Conservation (phyloP, 805 yeast genomes). For the Lipomyces kockii region DNA sequence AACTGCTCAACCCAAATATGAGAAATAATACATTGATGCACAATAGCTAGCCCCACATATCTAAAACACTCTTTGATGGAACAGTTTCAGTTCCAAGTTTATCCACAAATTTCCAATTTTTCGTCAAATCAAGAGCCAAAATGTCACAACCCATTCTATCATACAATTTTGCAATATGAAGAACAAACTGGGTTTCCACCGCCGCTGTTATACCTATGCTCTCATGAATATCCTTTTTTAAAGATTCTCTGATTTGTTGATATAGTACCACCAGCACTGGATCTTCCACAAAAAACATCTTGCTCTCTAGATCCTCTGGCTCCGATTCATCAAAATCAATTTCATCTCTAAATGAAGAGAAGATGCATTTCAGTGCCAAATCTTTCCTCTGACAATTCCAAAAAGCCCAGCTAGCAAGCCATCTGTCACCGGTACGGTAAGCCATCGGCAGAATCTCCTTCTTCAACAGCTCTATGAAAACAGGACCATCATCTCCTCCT, state of each 20-base stretch:
- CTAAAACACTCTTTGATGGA: conserved; percentile 22
- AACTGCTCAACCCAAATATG: too few relatives aligned
- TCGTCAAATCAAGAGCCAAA: conserved; percentile 63
- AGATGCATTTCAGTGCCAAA: conserved; percentile 55
- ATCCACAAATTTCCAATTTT: conserved; percentile 65
- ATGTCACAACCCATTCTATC: conserved; percentile 91
- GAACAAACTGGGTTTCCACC: conserved; percentile 63
- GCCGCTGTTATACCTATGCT: conserved; percentile 51
- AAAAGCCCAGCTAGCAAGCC: conserved; percentile 81
- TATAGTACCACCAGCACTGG: conserved; percentile 78
- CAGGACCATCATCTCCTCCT: conserved; percentile 59
- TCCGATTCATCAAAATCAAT: conserved; percentile 10
- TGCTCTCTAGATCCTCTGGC: conserved; percentile 17
- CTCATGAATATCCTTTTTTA: conserved; percentile 56
- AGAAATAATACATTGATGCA: not conserved
- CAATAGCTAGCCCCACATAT: conserved; percentile 23
- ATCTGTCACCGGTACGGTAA: conserved; percentile 66
- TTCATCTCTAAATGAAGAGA: conserved; percentile 21
- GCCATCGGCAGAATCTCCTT: conserved; percentile 61
- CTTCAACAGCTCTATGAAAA: conserved; percentile 55
- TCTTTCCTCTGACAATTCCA: conserved; percentile 62
- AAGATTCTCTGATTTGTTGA: conserved; percentile 60
- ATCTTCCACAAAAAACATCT: conserved; percentile 65
- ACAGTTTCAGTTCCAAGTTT: conserved; percentile 9
- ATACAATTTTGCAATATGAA: conserved; percentile 68